phyloP scores from a whole-genome alignment of 2,329 filamentous ascomycete genomes.

The Pseudocercospora fijiensis region DNA sequence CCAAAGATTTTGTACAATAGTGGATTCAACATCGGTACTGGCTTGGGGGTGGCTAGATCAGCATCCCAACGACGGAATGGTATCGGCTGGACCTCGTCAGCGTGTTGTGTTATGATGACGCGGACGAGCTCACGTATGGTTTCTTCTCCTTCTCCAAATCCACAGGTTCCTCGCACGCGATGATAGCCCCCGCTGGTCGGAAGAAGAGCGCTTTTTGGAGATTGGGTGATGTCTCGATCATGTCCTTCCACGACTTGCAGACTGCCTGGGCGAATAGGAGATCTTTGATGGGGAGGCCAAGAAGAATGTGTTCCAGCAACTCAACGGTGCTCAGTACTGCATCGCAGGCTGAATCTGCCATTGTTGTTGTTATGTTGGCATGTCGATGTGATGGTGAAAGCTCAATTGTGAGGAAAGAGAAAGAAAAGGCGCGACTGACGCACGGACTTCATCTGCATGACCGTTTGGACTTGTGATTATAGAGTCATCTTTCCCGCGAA shows the following conservation, averaged over 20 bases:
- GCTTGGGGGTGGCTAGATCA: background rate
- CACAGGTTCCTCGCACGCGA: background rate
- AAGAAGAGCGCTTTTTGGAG: background rate
- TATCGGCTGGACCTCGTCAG: background rate
- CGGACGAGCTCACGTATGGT: background rate
- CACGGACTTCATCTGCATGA: background rate
- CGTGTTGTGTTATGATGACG: background rate
- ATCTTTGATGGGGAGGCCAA: background rate
- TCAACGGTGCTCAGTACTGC: background rate
- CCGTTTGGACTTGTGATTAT: background rate
- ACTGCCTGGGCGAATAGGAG: background rate
- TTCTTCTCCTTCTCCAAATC: background rate
- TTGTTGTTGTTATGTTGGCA: background rate
- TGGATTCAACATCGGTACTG: background rate
- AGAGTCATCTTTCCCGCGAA: no score
- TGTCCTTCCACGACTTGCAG: background rate
- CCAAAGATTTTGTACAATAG: background rate
- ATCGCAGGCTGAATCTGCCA: background rate
- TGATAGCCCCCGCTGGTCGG: background rate
- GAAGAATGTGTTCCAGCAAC: background rate
- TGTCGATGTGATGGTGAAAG: background rate
- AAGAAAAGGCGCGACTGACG: background rate
- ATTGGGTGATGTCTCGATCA: background rate
- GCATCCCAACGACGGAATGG: background rate
- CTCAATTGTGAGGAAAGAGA: background rate